Evolutionary conservation across 441 rosid species (phyloP).

Genomic region (Gossypium gossypioides): DNA sequence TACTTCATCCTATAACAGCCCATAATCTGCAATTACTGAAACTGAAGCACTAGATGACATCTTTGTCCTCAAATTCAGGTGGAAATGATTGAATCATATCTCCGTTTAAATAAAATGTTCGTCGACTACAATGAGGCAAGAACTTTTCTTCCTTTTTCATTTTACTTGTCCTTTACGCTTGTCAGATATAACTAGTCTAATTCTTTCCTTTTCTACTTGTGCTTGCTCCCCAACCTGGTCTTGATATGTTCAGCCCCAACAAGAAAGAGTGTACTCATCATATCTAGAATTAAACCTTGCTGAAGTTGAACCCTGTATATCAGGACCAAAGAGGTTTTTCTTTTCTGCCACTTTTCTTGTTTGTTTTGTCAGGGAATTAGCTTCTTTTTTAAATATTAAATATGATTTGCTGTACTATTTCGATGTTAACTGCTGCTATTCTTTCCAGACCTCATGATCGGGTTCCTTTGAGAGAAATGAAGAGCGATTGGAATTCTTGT

Average conservation of each 20-base stretch:
- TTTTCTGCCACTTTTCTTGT: background rate
- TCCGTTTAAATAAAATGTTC: conserved; percentile 92
- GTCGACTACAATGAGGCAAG: conserved; percentile 81
- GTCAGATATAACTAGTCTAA: background rate
- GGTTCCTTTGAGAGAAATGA: conserved; percentile 83
- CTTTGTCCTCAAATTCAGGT: conserved; percentile 35
- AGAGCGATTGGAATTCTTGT: conserved; percentile 91
- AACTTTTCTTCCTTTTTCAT: background rate
- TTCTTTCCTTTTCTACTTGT: background rate
- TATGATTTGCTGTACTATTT: background rate
- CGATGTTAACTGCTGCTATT: background rate
- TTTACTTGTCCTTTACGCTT: background rate
- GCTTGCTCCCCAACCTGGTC: background rate
- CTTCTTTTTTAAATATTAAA: background rate
- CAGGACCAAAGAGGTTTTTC: conserved; percentile 86
- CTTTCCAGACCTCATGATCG: conserved; percentile 88
- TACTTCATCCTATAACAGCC: background rate
- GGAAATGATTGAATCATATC: conserved; percentile 85
- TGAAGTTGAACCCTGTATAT: conserved; percentile 85
- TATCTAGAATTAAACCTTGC: conserved; percentile 67
- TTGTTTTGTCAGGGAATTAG: background rate
- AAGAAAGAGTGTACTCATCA: conserved; percentile 77
- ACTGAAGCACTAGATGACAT: conserved; percentile 17
- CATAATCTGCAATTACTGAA: conserved; percentile 7
- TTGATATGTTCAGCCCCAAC: conserved; percentile 64